phyloP scores from a whole-genome alignment of 2,329 filamentous ascomycete genomes.

The Lecanoromycetidae sp. region DNA sequence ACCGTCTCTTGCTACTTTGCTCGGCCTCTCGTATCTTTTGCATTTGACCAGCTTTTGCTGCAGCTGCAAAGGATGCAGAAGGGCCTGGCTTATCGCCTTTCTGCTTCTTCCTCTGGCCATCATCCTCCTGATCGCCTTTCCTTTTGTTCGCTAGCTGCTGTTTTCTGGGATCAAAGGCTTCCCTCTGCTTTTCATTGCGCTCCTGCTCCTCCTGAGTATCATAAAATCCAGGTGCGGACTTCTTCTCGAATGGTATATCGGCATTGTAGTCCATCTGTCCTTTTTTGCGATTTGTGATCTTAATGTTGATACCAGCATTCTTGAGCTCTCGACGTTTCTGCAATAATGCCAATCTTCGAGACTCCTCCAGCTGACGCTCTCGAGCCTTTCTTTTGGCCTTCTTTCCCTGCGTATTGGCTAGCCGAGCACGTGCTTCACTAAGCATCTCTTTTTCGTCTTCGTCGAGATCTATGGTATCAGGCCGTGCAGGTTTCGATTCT shows the following conservation, averaged over 20 bases:
- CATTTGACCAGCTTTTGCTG: slow-evolving; percentile 83
- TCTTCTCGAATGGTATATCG: slow-evolving; percentile 95
- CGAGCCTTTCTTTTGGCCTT: slow-evolving; percentile 97
- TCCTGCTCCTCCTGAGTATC: slow-evolving; percentile 75
- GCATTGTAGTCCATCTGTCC: slow-evolving; percentile 99
- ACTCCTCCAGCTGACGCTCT: slow-evolving; percentile 91
- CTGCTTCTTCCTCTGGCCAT: slow-evolving; percentile 64
- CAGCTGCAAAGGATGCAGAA: slow-evolving; percentile 71
- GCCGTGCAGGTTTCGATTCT: slow-evolving; percentile 87
- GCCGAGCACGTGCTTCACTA: slow-evolving; percentile 86
- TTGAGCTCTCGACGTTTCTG: slow-evolving; percentile 96
- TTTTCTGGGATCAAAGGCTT: slow-evolving; percentile 82
- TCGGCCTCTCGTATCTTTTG: slow-evolving; percentile 93
- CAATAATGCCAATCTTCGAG: slow-evolving; percentile 71
- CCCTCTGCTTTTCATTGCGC: slow-evolving; percentile 71
- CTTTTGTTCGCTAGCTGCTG: slow-evolving; percentile 84
- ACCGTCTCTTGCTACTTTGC: slow-evolving; percentile 82
- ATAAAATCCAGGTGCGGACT: slow-evolving; percentile 77
- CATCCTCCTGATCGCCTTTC: slow-evolving; percentile 76
- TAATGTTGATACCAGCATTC: slow-evolving; percentile 96
- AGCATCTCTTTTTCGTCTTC: slow-evolving; percentile 99
- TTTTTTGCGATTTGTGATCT: slow-evolving; percentile 79
- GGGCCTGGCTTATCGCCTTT: slow-evolving; percentile 77
- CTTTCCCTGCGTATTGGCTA: slow-evolving; percentile 97
- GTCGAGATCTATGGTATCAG: slow-evolving; percentile 94